A percentile compares a stretch with the other conserved stretches of the same genome.
Evolutionary conservation across 2,329 filamentous ascomycete genomes (phyloP).

Genomic region (Cytospora schulzeri): DNA sequence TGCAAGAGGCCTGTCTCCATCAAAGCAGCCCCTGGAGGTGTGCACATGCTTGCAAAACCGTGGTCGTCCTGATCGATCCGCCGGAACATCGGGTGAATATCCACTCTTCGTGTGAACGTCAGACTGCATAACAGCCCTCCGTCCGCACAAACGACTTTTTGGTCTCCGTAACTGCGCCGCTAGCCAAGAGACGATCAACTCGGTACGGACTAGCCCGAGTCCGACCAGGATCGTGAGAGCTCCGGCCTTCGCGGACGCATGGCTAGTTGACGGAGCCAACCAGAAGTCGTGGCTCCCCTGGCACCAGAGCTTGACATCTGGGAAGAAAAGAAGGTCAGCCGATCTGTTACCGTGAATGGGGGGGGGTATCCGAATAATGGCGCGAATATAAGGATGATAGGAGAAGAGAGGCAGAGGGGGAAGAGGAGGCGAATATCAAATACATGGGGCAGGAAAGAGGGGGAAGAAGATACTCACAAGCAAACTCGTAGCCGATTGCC

Average conservation of each 20-base stretch:
- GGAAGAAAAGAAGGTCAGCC: background rate
- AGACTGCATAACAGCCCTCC: conserved; percentile 14
- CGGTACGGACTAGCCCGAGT: conserved; percentile 9
- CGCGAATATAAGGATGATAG: background rate
- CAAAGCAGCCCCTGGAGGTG: conserved; percentile 4
- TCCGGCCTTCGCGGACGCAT: background rate
- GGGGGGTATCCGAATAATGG: too few relatives aligned
- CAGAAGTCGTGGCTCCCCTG: background rate
- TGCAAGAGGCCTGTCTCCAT: conserved; percentile 12
- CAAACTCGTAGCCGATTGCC: conserved; percentile 21
- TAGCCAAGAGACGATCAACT: conserved; percentile 15
- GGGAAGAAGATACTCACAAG: conserved; percentile 9
- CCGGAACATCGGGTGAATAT: background rate
- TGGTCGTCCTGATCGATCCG: conserved; percentile 2
- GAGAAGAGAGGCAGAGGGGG: background rate
- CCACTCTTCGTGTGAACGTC: conserved; percentile 13
- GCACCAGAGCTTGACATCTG: conserved; percentile 1
- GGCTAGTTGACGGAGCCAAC: background rate
- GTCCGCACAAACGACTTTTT: conserved; percentile 6
- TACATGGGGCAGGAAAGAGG: background rate
- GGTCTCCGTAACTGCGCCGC: conserved; percentile 1
- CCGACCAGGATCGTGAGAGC: conserved; percentile 17
- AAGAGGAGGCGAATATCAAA: background rate
- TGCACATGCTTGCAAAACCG: conserved; percentile 6
- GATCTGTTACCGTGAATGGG: too few relatives aligned